A percentile compares a stretch with the other conserved stretches of the same genome.
Evolutionary conservation across 2,329 filamentous ascomycete genomes (phyloP).

Genomic region (Aureobasidium lini): DNA sequence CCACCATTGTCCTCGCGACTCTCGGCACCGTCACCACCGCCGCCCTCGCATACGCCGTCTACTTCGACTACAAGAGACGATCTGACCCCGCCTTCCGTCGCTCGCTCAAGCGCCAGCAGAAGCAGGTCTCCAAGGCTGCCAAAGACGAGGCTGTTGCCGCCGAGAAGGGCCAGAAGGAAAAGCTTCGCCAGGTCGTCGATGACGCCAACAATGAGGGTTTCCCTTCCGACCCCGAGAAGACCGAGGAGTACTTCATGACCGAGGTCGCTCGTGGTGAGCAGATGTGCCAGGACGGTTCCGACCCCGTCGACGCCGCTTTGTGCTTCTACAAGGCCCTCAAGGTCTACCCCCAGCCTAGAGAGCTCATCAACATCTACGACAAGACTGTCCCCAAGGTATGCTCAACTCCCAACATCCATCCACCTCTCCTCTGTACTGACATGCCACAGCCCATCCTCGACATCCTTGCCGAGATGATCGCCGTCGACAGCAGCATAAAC

Average conservation of each 20-base stretch:
- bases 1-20: constrained; percentile 51
- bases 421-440: constrained; percentile 6
- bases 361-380: constrained; percentile 94
- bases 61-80: constrained; percentile 60
- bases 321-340: constrained; percentile 98
- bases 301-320: constrained; percentile 74
- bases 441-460: constrained; percentile 71
- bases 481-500: constrained; percentile 63
- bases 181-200: constrained; percentile 68
- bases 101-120: constrained; percentile 64
- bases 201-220: constrained; percentile 86
- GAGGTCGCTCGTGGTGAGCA: constrained; percentile 85
- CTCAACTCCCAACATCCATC: background rate
- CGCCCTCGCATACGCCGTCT: constrained; percentile 56
- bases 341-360: constrained; percentile 89
- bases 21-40: constrained; percentile 53
- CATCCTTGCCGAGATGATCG: constrained; percentile 96
- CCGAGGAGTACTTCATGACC: constrained; percentile 93
- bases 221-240: constrained; percentile 82
- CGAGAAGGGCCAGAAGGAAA: constrained; percentile 59
- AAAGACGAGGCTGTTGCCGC: constrained; percentile 65
- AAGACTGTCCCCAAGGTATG: constrained; percentile 91
- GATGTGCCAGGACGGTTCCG: constrained; percentile 67
- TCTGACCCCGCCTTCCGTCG: constrained; percentile 57
- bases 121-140: constrained; percentile 60